A percentile compares a stretch with the other conserved stretches of the same genome.
phyloP scores from a whole-genome alignment of 495 filamentous ascomycete genomes.

The Penicillium goetzii region DNA sequence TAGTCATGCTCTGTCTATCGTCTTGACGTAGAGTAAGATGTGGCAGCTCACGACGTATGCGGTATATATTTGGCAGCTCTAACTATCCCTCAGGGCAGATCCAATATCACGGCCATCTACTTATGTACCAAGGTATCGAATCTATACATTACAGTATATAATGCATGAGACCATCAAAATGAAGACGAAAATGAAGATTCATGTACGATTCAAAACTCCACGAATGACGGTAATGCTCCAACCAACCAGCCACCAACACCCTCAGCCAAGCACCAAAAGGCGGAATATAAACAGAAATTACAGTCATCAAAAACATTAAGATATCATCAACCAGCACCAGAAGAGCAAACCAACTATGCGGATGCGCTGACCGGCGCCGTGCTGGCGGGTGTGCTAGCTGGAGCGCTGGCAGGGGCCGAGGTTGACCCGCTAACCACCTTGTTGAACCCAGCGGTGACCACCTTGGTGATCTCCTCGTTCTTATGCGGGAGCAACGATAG shows the following conservation, averaged over 20 bases:
- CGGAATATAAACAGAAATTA: slow-evolving; percentile 12
- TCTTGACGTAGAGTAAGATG: too few species aligned
- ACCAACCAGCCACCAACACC: slow-evolving; percentile 16
- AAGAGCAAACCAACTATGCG: slow-evolving; percentile 46
- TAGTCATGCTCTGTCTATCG: background rate
- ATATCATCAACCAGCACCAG: slow-evolving; percentile 5
- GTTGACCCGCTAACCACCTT: slow-evolving; percentile 66
- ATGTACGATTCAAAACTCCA: slow-evolving; percentile 9
- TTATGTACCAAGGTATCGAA: background rate
- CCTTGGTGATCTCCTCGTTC: slow-evolving; percentile 93
- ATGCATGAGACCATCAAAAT: background rate
- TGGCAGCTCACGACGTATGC: background rate
- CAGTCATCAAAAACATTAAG: slow-evolving; percentile 27
- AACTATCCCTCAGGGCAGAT: background rate
- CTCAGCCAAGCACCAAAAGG: slow-evolving; percentile 2
- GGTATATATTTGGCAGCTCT: background rate
- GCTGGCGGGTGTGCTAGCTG: slow-evolving; percentile 6
- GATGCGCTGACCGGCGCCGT: slow-evolving; percentile 22
- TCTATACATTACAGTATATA: background rate
- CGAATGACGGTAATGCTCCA: slow-evolving; percentile 2
- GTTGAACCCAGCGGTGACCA: slow-evolving; percentile 76
- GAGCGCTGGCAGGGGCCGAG: slow-evolving; percentile 25
- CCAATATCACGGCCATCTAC: background rate
- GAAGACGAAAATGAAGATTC: background rate
- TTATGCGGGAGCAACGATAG: slow-evolving; percentile 90